phyloP scores from a whole-genome alignment of 371 early-diverging fungal species.

The Mucor indicus region DNA sequence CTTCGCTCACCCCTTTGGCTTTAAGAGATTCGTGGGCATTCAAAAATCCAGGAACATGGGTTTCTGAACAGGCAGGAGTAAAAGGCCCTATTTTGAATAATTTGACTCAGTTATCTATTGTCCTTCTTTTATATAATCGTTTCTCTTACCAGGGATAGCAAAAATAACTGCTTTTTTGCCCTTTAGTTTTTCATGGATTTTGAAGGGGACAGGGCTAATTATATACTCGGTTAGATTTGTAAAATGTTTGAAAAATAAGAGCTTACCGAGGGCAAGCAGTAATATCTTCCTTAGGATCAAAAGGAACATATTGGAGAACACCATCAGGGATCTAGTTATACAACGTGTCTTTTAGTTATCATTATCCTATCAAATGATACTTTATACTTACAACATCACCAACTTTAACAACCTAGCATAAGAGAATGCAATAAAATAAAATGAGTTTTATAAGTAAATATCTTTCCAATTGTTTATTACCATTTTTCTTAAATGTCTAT shows the following conservation, averaged over 20 bases:
- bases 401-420: constrained; percentile 17
- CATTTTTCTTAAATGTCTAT: no score
- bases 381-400: constrained; percentile 26
- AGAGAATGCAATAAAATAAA: no score
- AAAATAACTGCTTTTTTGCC: constrained; percentile 75
- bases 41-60: constrained; percentile 67
- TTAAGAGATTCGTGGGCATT: constrained; percentile 47
- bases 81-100: constrained; percentile 35
- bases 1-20: constrained; percentile 61
- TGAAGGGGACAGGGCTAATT: constrained; percentile 27
- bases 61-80: constrained; percentile 71
- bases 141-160: constrained; percentile 57
- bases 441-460: no score
- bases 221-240: no score
- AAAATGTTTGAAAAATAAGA: no score
- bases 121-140: neutral
- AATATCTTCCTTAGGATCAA: constrained; percentile 26
- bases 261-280: constrained; percentile 31
- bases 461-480: no score
- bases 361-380: no score
- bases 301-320: constrained; percentile 28
- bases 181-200: constrained; percentile 57
- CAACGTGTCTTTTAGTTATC: no score
- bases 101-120: neutral
- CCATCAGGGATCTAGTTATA: constrained; percentile 26